Conservation (phyloP, 495 filamentous ascomycete genomes). For the Podospora australis region DNA sequence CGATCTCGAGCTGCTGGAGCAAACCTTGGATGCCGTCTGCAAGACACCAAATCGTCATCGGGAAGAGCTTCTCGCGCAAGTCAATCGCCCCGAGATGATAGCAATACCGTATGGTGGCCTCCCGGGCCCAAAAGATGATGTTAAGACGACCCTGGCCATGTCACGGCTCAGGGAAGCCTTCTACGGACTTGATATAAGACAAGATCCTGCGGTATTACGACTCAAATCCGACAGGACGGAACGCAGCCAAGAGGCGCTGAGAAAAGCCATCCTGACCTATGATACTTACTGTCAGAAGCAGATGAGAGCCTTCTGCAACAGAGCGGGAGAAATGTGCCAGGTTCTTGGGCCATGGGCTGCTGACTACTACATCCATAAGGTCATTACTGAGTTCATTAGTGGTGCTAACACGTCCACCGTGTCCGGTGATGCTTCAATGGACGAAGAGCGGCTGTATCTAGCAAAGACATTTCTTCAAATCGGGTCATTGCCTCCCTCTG, state of each 20-base stretch:
- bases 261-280: conserved; percentile 39
- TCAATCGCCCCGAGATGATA: conserved; percentile 59
- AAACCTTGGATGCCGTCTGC: conserved; percentile 67
- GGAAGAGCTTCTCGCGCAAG: conserved; percentile 60
- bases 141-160: conserved; percentile 23
- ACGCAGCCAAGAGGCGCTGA: conserved; percentile 32
- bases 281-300: conserved; percentile 61
- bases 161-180: conserved; percentile 32
- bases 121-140: conserved; percentile 1
- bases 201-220: conserved; percentile 65
- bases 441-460: conserved; percentile 58
- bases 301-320: conserved; percentile 51
- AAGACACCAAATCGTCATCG: conserved; percentile 66
- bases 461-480: conserved; percentile 43
- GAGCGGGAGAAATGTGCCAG: conserved; percentile 43
- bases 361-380: conserved; percentile 61
- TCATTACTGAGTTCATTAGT: conserved; percentile 43
- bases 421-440: conserved; percentile 34
- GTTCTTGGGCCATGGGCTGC: conserved; percentile 71
- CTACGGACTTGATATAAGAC: conserved; percentile 47
- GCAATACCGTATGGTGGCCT: conserved; percentile 40
- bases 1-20: conserved; percentile 57
- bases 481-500: conserved; percentile 24
- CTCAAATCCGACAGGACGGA: conserved; percentile 35
- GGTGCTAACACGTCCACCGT: conserved; percentile 12